These are phyloP conservation scores for Pyrenula aspistea DNA, from an alignment of 495 filamentous ascomycete species.

Conservation along the genomic window DNA sequence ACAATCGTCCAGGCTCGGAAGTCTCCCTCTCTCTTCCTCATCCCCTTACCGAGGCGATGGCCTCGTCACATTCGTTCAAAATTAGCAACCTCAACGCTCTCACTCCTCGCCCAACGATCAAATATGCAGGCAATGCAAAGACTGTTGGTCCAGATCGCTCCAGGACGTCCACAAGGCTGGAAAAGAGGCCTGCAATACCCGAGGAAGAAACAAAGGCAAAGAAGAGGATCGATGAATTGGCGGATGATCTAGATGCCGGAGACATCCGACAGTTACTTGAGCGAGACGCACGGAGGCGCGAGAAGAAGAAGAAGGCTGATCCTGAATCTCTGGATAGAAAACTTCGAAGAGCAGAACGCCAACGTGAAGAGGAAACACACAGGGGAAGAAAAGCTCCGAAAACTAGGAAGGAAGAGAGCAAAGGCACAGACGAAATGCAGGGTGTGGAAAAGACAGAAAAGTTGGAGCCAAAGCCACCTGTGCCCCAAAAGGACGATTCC, in stretches of 20 bases:
- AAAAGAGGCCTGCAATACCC: slow-evolving; percentile 36
- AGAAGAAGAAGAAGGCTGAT: slow-evolving; percentile 60
- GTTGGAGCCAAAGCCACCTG: slow-evolving; percentile 15
- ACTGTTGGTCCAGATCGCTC: slow-evolving; percentile 8
- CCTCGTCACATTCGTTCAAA: slow-evolving; percentile 60
- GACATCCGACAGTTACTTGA: slow-evolving; percentile 77
- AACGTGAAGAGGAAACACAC: slow-evolving; percentile 27
- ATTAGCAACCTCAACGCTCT: slow-evolving; percentile 63
- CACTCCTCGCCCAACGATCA: slow-evolving; percentile 67
- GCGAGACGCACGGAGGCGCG: slow-evolving; percentile 63
- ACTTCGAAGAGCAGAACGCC: slow-evolving; percentile 59
- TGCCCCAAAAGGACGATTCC: slow-evolving; percentile 25
- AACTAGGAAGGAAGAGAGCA: background rate
- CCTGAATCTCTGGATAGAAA: slow-evolving; percentile 57
- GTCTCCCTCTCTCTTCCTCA: slow-evolving; percentile 59
- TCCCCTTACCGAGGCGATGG: slow-evolving; percentile 59
- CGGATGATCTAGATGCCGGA: slow-evolving; percentile 68
- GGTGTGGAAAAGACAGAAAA: slow-evolving; percentile 2
- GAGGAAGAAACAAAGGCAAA: slow-evolving; percentile 56
- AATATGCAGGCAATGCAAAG: slow-evolving; percentile 44
- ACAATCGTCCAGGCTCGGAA: slow-evolving; percentile 55
- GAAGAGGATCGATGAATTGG: slow-evolving; percentile 66
- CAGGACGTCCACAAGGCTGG: slow-evolving; percentile 24
- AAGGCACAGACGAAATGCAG: slow-evolving; percentile 2
- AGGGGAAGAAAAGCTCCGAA: slow-evolving; percentile 22